Evolutionary conservation across 2,329 filamentous ascomycete genomes (phyloP), one percentile per base, ranked within the genome.

Genomic region (Aspergillus transmontanensis): DNA sequence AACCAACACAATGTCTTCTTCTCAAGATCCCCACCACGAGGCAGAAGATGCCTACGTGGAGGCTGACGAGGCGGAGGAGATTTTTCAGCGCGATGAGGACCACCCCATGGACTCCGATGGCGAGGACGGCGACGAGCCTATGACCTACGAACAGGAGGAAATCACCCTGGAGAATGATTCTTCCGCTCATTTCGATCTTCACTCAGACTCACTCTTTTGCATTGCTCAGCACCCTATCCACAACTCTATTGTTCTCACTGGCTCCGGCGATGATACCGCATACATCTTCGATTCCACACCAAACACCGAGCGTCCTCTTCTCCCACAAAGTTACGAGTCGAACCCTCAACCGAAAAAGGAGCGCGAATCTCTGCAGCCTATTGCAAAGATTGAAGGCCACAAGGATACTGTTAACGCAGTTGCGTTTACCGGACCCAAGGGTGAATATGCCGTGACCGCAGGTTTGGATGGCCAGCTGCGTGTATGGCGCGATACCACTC

Each of bases 121-220:
- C 51, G 86, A 86, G 53, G 83, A 83, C 51, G 85, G 79, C 32
- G 84, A 86, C 58, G 80, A 83, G 41, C 81, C 83, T 32, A 85
- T 89, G 70, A 67, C 59, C 48, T 72, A 69, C 57, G 75, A 78
- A 60, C 78, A 83, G 58, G 82, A 90, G 76, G 92, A 95, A 76
- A 88, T 97, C 48, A 81, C 87, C 48, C 84, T 98, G 7, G 88
- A 95, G 66, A 99, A 98, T 83, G 94, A 99, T 84, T 96, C 93
- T 68, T 84, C 90, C 69, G 94, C 93, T 64, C 94, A 96, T 83
- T 97, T 98, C 75, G 95, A 98, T 82, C 79, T 81, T 41, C 93
- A 97, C 82, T 90, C 89, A 71, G 93, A 97, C 84, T 94, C 90
- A 64, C 91, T 99, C 73, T 99, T 97, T 83, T 89, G 92, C 79